Evolutionary conservation across 352 stramenopile genomes (phyloP).

Genomic region (Phytophthora fragariaefolia): DNA sequence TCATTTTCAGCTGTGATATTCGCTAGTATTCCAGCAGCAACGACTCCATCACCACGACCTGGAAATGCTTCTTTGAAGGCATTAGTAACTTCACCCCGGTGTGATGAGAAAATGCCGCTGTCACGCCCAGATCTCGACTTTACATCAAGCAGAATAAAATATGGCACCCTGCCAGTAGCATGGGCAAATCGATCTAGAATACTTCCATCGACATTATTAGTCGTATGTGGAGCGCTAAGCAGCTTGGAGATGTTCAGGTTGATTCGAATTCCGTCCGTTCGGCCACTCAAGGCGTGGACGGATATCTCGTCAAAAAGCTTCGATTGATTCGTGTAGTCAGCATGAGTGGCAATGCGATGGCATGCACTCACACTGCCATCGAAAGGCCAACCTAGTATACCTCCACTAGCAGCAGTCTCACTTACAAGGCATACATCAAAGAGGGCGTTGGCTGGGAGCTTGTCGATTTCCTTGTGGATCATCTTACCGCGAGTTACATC

Average conservation of each 20-base stretch:
- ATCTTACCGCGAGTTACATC: conserved; percentile 60
- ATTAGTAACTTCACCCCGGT: conserved; percentile 29
- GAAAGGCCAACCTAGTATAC: conserved; percentile 61
- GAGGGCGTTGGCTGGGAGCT: conserved; percentile 63
- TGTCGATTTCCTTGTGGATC: conserved; percentile 65
- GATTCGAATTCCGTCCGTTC: conserved; percentile 56
- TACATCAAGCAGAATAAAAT: conserved; percentile 70
- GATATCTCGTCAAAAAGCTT: conserved; percentile 60
- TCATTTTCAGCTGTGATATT: conserved; percentile 54
- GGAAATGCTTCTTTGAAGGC: conserved; percentile 30
- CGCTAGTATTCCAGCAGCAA: conserved; percentile 52
- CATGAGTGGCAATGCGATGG: conserved; percentile 63
- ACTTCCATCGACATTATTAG: background rate
- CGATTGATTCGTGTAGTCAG: conserved; percentile 84
- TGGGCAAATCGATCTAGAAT: conserved; percentile 28
- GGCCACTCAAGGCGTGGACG: conserved; percentile 44
- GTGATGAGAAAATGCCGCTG: conserved; percentile 16
- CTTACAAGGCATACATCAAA: conserved; percentile 81
- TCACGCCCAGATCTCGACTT: conserved; percentile 41
- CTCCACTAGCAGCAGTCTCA: conserved; percentile 72
- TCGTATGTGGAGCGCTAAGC: conserved; percentile 27
- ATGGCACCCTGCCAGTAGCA: conserved; percentile 50
- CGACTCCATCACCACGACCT: conserved; percentile 44
- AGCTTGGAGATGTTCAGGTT: conserved; percentile 65
- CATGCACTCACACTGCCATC: conserved; percentile 42